Evolutionary conservation across 371 early-diverging fungal genomes (phyloP), one percentile per base, ranked within the genome.

Genomic region (Batrachochytrium dendrobatidis): DNA sequence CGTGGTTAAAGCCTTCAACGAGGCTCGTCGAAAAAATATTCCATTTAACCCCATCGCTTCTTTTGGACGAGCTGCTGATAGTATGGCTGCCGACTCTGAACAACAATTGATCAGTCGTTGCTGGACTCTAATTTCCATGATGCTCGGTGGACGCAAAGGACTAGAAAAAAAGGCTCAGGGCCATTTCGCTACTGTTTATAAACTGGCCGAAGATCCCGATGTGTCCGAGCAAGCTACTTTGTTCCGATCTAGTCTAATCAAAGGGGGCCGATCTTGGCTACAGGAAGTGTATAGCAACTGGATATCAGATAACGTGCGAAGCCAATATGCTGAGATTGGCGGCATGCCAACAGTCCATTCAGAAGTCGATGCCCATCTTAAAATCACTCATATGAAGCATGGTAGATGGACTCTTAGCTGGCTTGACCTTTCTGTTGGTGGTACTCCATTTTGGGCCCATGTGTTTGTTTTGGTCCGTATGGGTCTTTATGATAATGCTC

Each of bases 361-460:
- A 53, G 83, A 79, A 34, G 74, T 91, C 25, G 73, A 81, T 20
- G 89, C 86, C 1, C 87, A 73, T 58, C 68, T 91, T 56, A 74
- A 83, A 28, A 55, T 88, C 33, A 77, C 75, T 53, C 85, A 85
- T 62, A 65, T 65, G 45, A 71, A 73, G 32, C 66, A 75, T 52
- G 72, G 73, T 55, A 73, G 54, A 29, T 82, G 72, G 83, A 73
- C 65, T 34, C 73, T 65, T 53, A 68, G 70, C 48, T 67, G 69
- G 18, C 68, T 84, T 22, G 83, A 86, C 72, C 73, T 84, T 51
- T 5, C 46, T 26, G 28, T 55, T 28, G 45, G 55, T 7, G 60
- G 62, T 1, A 76, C 77, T 35, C 90, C 94, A 0, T 79, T 88
- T 29, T 94, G 94, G 94, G 86, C 89, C 0, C 87, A 87, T 60